Evolutionary conservation across 805 yeast species (phyloP), one percentile per base, ranked within the genome.

Genomic region (Sugiyamaella mastotermitis): DNA sequence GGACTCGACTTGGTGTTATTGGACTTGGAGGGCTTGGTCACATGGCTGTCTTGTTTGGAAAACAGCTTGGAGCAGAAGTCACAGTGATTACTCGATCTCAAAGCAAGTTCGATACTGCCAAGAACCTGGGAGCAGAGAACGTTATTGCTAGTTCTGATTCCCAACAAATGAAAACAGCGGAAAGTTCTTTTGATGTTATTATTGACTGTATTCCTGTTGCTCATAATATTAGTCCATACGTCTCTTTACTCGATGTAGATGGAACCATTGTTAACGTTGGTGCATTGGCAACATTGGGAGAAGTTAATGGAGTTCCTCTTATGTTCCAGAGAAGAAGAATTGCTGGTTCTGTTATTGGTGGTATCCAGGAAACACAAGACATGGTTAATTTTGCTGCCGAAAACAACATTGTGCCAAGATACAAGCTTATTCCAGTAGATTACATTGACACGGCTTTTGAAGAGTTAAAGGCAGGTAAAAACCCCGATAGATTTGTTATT

Each of bases 1-100:
- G 75, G 35, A 65, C 64, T 43, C 68, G 62, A 31, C 79, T 78
- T 35, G 83, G 80, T 30, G 60, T 78, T 40, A 68, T 72, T 40
- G 83, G 83, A 38, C 67, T 78, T 42, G 84, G 84, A 35, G 83
- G 84, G 22, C 66, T 78, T 40, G 84, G 84, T 33, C 80, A 76
- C 62, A 65, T 76, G 66, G 79, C 71, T 11, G 57, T 78, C 39
- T 66, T 69, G 55, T 72, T 74, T 47, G 78, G 82, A 28, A 64
- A 64, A 44, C 82, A 82, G 3, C 52, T 78, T 47, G 84, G 83
- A 23, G 78, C 80, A 17, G 78, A 75, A 42, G 80, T 76, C 15
- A 64, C 64, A 37, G 76, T 76, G 11, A 61, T 78, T 47, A 72
- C 80, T 5, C 69, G 82, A 50, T 55, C 69, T 33, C 55, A 58